phyloP scores from a whole-genome alignment of 768 basidiomycete genomes.

The Amanita pallidorosea region DNA sequence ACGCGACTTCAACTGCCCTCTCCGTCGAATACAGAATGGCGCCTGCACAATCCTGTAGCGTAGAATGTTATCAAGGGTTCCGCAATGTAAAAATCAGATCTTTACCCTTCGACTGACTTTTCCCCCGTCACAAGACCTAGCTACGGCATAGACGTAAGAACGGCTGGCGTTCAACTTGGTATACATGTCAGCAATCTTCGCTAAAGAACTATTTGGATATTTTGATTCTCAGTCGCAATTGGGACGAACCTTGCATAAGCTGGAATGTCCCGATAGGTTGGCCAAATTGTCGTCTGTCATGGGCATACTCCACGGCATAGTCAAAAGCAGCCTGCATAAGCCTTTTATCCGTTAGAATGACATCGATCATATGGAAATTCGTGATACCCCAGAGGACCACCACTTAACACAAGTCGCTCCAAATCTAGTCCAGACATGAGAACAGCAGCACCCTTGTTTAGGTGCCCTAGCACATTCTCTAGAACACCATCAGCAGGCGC shows the following conservation, averaged over 20 bases:
- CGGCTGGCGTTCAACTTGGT: constrained; percentile 84
- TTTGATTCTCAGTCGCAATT: constrained; percentile 6
- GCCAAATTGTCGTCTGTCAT: constrained; percentile 88
- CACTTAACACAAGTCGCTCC: constrained; percentile 84
- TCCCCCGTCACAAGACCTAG: constrained; percentile 75
- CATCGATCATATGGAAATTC: constrained; percentile 5
- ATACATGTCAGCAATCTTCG: constrained; percentile 89
- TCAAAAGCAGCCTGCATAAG: constrained; percentile 94
- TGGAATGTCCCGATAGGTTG: constrained; percentile 85
- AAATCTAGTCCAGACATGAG: constrained; percentile 93
- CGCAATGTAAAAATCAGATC: background rate
- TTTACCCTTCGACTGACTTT: constrained; percentile 68
- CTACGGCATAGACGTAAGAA: constrained; percentile 90
- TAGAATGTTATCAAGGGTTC: background rate
- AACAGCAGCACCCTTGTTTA: constrained; percentile 74
- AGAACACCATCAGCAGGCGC: constrained; percentile 7
- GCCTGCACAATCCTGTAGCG: constrained; percentile 79
- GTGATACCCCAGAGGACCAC: constrained; percentile 78
- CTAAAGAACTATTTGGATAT: constrained; percentile 23
- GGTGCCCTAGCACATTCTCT: constrained; percentile 79
- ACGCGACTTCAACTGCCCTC: constrained; percentile 80
- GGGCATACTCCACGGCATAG: constrained; percentile 79
- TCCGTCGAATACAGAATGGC: constrained; percentile 92
- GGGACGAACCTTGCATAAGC: constrained; percentile 74
- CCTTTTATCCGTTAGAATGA: constrained; percentile 22